These are phyloP conservation scores for Cicer judaicum DNA, from an alignment of 306 rosid species.

Conservation along the genomic window DNA sequence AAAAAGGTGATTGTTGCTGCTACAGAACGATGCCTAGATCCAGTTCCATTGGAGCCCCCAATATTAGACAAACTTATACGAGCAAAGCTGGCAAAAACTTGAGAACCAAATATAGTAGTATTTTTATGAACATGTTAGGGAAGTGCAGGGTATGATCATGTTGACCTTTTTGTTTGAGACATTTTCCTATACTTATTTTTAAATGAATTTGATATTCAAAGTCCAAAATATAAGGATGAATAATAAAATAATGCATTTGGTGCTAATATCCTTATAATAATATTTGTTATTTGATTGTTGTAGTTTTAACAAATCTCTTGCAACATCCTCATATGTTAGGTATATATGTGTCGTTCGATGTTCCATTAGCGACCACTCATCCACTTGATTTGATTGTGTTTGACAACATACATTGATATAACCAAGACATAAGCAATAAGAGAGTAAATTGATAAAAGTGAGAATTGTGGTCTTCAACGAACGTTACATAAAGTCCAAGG, in stretches of 20 bases:
- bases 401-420: neutral
- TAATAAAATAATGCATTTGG: neutral
- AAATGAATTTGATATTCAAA: neutral
- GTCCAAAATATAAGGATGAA: neutral
- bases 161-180: slow-evolving; percentile 1
- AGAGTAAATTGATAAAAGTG: neutral
- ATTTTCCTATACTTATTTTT: neutral
- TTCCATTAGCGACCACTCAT: neutral
- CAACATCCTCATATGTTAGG: neutral
- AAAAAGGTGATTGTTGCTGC: slow-evolving; percentile 83
- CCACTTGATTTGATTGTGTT: neutral
- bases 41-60: slow-evolving; percentile 79
- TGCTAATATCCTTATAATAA: neutral
- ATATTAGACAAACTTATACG: slow-evolving; percentile 83
- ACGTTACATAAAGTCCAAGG: no score
- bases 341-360: neutral
- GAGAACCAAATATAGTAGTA: slow-evolving; percentile 50
- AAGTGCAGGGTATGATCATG: slow-evolving; percentile 26
- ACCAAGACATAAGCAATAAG: neutral
- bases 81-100: slow-evolving; percentile 67
- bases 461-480: neutral
- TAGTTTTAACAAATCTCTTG: neutral
- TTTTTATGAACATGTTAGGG: slow-evolving; percentile 44
- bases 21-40: slow-evolving; percentile 90
- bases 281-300: neutral